phyloP scores from a whole-genome alignment of 164 flowering plant species.

The Stephania japonica region DNA sequence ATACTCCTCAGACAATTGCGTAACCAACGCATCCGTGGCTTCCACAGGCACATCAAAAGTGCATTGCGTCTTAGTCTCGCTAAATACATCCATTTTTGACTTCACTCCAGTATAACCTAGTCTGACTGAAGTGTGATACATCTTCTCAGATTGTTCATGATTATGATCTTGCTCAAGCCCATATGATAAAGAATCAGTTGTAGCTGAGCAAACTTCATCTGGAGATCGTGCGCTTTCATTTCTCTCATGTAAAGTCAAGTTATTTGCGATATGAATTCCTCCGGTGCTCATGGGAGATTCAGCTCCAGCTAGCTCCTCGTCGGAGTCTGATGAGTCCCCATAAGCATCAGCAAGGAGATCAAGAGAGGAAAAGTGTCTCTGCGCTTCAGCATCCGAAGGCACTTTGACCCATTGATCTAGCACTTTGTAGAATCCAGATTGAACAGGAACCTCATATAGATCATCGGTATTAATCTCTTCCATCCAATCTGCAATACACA shows the following conservation, averaged over 20 bases:
- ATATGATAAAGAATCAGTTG: conserved; percentile 16
- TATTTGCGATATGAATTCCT: conserved; percentile 22
- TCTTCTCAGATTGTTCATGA: conserved; percentile 18
- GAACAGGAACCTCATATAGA: conserved; percentile 43
- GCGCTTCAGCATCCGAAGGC: conserved; percentile 23
- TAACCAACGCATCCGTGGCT: conserved; percentile 8
- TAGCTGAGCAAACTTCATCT: neutral
- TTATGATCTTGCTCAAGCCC: conserved; percentile 15
- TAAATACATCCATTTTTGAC: conserved; percentile 13
- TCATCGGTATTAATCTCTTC: conserved; percentile 29
- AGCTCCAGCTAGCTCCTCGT: conserved; percentile 46
- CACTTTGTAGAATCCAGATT: conserved; percentile 28
- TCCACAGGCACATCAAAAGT: neutral
- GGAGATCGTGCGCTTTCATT: neutral
- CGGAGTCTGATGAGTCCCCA: conserved; percentile 83
- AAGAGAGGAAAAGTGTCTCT: conserved; percentile 50
- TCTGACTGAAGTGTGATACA: conserved; percentile 13
- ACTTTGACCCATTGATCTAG: conserved; percentile 25
- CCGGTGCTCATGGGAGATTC: conserved; percentile 23
- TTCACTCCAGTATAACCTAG: conserved; percentile 11
- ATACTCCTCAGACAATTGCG: conserved; percentile 49
- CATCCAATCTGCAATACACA: conserved; percentile 28
- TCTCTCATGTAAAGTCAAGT: conserved; percentile 14
- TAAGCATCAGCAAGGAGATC: conserved; percentile 69
- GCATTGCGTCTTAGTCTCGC: neutral